Base-by-base conservation (phyloP, 805 yeast species). In the Candida manassasensis region DNA sequence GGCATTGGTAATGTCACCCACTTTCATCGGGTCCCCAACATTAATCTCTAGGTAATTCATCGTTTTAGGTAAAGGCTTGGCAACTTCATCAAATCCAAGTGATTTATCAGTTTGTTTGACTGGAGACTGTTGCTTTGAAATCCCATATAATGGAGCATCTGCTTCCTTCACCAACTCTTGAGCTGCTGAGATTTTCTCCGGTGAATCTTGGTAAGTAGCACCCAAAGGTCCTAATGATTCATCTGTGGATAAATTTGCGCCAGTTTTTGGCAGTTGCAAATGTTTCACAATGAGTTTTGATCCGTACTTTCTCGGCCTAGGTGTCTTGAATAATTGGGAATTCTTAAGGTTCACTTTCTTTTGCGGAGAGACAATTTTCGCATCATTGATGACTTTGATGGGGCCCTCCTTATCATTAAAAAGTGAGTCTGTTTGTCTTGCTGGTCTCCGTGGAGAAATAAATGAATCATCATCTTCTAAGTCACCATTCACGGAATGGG, bases 11-110 rank as follows among this genome's bases (percentile, higher is more conserved):
- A 89, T 61, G 44, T 93, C 98, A 3, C 96, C 96, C 4, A 93
- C 89, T 54, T 85, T 87, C 46, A 79, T 72, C 0, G 97, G 97
- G 55, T 89, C 96, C 2, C 90, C 90, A 9, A 89, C 95, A 2
- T 78, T 59, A 24, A 89, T 81, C 3, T 74, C 78, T 41, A 84
- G 71, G 12, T 61, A 55, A 27, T 58, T 65, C 12, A 29, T 38
- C 16, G 34, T 22, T 13, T 31, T 24, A 18, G 35, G 28, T 6
- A 18, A 26, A 6, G 40, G 18, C 6, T 41, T 39, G 10, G 50
- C 47, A 8, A 14, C 14, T 18, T 19, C 28, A 8, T 36, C 32
- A 26, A 40, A 38, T 21, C 12, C 16, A 19, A 29, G 41, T 21
- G 31, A 42, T 21, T 27, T 29, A 24, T 7, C 6, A 7, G 12